Conservation (phyloP, 2,329 filamentous ascomycete genomes). For the Immersiporthe knoxdaviesiana region DNA sequence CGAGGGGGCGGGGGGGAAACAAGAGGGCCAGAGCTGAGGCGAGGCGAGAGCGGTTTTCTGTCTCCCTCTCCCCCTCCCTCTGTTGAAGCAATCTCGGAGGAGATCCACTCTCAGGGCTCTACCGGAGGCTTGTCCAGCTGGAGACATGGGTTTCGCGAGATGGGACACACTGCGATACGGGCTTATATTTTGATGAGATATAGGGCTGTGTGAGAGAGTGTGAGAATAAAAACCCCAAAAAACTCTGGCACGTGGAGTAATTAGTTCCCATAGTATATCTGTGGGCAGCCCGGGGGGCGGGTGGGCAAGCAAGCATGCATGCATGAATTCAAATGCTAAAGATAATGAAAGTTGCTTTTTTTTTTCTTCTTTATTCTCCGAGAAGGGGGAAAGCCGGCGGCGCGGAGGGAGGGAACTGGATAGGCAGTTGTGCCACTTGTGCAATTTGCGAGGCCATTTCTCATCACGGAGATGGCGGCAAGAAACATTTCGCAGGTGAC, state of each 20-base stretch:
- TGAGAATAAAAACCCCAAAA: too few species aligned
- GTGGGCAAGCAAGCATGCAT: background rate
- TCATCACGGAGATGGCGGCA: background rate
- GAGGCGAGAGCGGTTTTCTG: background rate
- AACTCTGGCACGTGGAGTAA: background rate
- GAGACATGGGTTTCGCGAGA: background rate
- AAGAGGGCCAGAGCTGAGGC: background rate
- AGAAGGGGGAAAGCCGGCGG: background rate
- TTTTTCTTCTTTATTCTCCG: background rate
- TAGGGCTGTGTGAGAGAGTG: background rate
- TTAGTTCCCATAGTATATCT: background rate
- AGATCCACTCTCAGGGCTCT: slow-evolving; percentile 13
- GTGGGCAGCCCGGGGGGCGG: background rate
- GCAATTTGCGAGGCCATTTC: slow-evolving; percentile 9
- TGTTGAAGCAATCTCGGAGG: slow-evolving; percentile 14
- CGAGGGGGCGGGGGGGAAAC: too few species aligned
- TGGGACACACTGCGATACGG: background rate
- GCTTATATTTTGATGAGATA: background rate
- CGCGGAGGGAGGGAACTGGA: background rate
- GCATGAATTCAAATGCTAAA: background rate
- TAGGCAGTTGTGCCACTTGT: background rate
- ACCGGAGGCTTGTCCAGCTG: slow-evolving; percentile 13
- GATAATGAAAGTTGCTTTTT: background rate
- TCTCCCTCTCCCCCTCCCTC: background rate
- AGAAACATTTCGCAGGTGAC: background rate